Conservation (phyloP, 129 eudicot species). For the Lonicera japonica region DNA sequence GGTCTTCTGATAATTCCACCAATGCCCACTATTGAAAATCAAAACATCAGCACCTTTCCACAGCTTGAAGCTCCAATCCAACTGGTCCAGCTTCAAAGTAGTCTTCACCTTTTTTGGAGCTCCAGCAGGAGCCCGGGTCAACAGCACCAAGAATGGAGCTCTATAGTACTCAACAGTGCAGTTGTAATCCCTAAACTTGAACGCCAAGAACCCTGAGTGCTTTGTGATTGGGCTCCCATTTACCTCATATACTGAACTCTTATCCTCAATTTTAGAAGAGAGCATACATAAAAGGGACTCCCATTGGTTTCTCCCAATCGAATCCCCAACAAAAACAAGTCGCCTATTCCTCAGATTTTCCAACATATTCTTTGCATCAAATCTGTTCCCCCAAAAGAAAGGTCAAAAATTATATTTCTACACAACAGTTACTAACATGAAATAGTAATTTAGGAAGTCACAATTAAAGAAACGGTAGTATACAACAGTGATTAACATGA, state of each 20-base stretch:
- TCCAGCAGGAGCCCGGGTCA: slow-evolving; percentile 59
- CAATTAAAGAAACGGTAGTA: too few species aligned
- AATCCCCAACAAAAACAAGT: slow-evolving; percentile 80
- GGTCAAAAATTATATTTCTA: too few species aligned
- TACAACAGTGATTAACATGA: too few species aligned
- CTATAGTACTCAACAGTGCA: slow-evolving; percentile 82
- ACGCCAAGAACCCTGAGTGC: slow-evolving; percentile 65
- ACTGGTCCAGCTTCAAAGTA: slow-evolving; percentile 59
- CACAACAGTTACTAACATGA: too few species aligned
- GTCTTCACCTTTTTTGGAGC: slow-evolving; percentile 45
- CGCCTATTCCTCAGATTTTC: slow-evolving; percentile 57
- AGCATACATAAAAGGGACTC: slow-evolving; percentile 85
- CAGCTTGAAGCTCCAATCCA: slow-evolving; percentile 58
- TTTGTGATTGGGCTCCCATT: slow-evolving; percentile 77
- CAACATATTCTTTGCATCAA: slow-evolving; percentile 62
- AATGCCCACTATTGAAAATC: slow-evolving; percentile 74
- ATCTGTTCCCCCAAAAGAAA: slow-evolving; percentile 45
- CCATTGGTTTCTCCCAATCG: slow-evolving; percentile 94
- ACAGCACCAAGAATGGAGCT: slow-evolving; percentile 68
- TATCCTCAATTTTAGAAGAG: slow-evolving; percentile 52
- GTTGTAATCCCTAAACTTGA: slow-evolving; percentile 56
- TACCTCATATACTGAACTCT: slow-evolving; percentile 60
- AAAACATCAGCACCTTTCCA: slow-evolving; percentile 77
- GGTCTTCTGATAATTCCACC: slow-evolving; percentile 87
- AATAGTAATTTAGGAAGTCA: neutral